Evolutionary conservation across 2,329 filamentous ascomycete genomes (phyloP).

Genomic region (Alternaria triticimaculans): DNA sequence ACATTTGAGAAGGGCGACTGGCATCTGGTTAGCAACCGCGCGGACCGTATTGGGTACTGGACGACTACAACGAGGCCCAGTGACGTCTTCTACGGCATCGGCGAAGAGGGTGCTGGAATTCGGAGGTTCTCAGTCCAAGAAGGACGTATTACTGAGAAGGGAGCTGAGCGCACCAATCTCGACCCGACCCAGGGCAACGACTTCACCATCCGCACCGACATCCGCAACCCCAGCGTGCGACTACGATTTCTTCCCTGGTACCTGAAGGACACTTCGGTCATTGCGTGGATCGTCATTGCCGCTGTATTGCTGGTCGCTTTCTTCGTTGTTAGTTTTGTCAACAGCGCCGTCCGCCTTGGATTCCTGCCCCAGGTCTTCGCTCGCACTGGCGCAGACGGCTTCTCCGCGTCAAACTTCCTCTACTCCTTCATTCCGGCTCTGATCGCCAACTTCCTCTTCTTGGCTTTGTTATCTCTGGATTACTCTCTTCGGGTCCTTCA

Average conservation of each 20-base stretch:
- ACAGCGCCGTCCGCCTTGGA: constrained; percentile 68
- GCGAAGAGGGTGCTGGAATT: constrained; percentile 64
- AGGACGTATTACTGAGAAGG: constrained; percentile 57
- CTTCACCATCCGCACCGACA: constrained; percentile 56
- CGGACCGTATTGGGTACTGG: constrained; percentile 87
- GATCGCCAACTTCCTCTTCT: constrained; percentile 70
- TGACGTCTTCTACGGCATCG: constrained; percentile 80
- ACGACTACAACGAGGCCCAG: constrained; percentile 68
- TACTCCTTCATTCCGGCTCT: constrained; percentile 78
- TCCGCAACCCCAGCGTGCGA: constrained; percentile 61
- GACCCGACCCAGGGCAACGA: constrained; percentile 35
- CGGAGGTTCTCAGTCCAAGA: constrained; percentile 59
- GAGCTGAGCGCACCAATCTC: constrained; percentile 31
- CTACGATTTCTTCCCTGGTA: constrained; percentile 80
- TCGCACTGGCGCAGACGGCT: constrained; percentile 66
- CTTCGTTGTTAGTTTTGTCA: constrained; percentile 79
- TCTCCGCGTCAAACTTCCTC: constrained; percentile 86
- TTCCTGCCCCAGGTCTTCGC: constrained; percentile 74
- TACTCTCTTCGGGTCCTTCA: constrained; percentile 69
- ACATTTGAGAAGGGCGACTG: constrained; percentile 62
- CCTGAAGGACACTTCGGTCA: constrained; percentile 69
- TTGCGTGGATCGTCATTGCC: constrained; percentile 64
- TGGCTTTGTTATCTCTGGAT: constrained; percentile 72
- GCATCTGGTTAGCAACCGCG: constrained; percentile 62
- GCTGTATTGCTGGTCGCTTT: constrained; percentile 56